Conservation (phyloP, 2,329 filamentous ascomycete genomes). For the Alternaria hordeiaustralica region DNA sequence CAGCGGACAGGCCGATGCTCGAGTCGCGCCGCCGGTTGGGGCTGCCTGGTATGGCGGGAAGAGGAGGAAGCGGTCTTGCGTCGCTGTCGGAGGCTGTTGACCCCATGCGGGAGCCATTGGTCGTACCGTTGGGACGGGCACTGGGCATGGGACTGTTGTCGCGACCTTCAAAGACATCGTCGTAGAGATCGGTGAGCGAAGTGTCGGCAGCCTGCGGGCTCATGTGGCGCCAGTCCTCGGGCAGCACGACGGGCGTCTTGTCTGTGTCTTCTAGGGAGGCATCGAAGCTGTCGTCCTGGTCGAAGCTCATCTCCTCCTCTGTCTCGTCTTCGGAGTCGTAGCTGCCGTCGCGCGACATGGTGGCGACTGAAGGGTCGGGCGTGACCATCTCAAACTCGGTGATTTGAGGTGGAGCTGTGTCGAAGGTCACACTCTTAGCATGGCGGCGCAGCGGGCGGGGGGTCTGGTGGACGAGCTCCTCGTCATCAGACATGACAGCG, state of each 20-base stretch:
- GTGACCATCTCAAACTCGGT: slow-evolving; percentile 99
- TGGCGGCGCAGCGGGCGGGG: slow-evolving; percentile 78
- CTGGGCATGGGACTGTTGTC: slow-evolving; percentile 72
- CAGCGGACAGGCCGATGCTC: slow-evolving; percentile 69
- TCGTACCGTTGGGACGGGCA: slow-evolving; percentile 50
- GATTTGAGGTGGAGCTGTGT: slow-evolving; percentile 88
- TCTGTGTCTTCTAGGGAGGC: slow-evolving; percentile 93
- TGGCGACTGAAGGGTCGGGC: slow-evolving; percentile 89
- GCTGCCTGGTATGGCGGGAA: slow-evolving; percentile 73
- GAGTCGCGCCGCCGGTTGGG: slow-evolving; percentile 60
- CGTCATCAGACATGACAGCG: slow-evolving; percentile 47
- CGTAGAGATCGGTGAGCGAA: slow-evolving; percentile 60
- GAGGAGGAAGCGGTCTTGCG: slow-evolving; percentile 82
- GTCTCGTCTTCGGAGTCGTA: slow-evolving; percentile 80
- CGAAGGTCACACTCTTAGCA: slow-evolving; percentile 96
- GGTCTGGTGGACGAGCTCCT: slow-evolving; percentile 65
- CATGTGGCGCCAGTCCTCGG: slow-evolving; percentile 90
- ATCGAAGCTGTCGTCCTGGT: slow-evolving; percentile 88
- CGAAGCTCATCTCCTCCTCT: slow-evolving; percentile 71
- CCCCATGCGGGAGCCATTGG: slow-evolving; percentile 64
- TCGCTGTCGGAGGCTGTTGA: slow-evolving; percentile 81
- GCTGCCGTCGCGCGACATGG: slow-evolving; percentile 89
- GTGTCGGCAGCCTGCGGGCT: slow-evolving; percentile 68
- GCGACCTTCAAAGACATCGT: slow-evolving; percentile 70
- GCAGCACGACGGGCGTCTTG: slow-evolving; percentile 96